Base-by-base conservation (phyloP, 2,329 filamentous ascomycete genomes). In the Xylariales sp. region DNA sequence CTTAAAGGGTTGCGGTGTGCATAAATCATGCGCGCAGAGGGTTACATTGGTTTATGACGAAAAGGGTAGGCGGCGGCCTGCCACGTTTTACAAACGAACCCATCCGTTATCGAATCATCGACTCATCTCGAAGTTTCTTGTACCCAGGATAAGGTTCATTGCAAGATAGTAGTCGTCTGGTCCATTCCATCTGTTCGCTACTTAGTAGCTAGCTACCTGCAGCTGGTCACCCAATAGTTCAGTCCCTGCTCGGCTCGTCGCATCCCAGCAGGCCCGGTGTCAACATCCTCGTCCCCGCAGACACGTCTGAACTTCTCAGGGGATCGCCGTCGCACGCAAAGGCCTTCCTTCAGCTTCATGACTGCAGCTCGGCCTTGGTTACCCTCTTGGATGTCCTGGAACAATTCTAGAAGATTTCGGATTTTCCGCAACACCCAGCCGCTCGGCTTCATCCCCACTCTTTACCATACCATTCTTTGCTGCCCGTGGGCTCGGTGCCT, bases 1-100 rank as follows among this genome's bases (percentile, higher is more conserved):
- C 38, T 40, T 40, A 32, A 31, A 40, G 38, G 38, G 38, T 28
- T 39, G 36, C 20, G 25, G 38, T 29, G 29, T 27, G 38, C 38
- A 40, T 40, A 29, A 40, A 29, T 40, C 21, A 40, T 40, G 38
- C 38, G 29, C 15, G n/a, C n/a, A 14, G 28, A n/a, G 29, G 14
- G 38, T 32, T 33, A 20, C 28, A 32, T 32, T 33, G 38, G 15
- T 12, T 14, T 40, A 14, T 40, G 38, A 40, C 38, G 16, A 40
- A 25, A 40, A 40, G 24, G 38, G 38, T 29, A 40, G 38, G 38
- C 38, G n/a, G 28, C 28, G n/a, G 33, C 32, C 18, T 24, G 19
- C 29, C 38, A 40, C 38, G 38, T 40, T 40, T 40, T 40, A 14
- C 19, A 37, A 9, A 14, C 34, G 6, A 27, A 10, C 34, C 14